Evolutionary conservation across 192 early-diverging fungal genomes (phyloP), one percentile per base, ranked within the genome.

Genomic region (Backusella morwellensis): DNA sequence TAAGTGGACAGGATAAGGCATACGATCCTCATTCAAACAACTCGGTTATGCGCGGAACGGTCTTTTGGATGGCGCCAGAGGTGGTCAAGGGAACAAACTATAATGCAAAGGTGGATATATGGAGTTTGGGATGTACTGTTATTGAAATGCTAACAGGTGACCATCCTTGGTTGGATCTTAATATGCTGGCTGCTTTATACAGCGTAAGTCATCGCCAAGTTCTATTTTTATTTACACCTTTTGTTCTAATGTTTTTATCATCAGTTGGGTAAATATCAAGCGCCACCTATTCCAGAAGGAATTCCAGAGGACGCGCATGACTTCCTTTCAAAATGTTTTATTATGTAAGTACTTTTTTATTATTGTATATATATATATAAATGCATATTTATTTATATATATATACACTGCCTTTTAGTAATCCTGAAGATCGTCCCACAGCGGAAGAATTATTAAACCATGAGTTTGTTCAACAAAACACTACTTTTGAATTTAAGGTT

Each of bases 41-140:
- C 63, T 87, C 89, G 1, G 42, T 77, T 8, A 78, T 78, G 77
- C 35, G 73, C 15, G 77, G 75, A 5, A 91, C 96, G 0, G 88
- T 97, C 11, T 94, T 92, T 35, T 98, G 95, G 89, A 98, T 99
- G 97, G 96, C 97, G 35, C 97, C 97, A 14, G 97, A 99, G 80
- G 95, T 97, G 3, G 94, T 93, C 0, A 89, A 89, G 4, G 87
- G 85, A 21, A 88, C 91, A 29, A 92, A 89, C 19, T 98, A 99
- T 78, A 90, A 90, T 63, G 96, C 93, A 38, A 98, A 97, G 75
- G 92, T 96, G 4, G 98, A 99, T 78, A 95, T 99, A 52, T 99
- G 98, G 89, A 87, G 88, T 73, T 85, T 93, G 59, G 92, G 97
- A 35, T 98, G 97, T 77, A 83, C 96, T 8, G 94, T 95, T 5